Percentiles rank a stretch among this genome's conserved stretches.
phyloP scores from a whole-genome alignment of 441 rosid genomes.

The Erodium texanum region DNA sequence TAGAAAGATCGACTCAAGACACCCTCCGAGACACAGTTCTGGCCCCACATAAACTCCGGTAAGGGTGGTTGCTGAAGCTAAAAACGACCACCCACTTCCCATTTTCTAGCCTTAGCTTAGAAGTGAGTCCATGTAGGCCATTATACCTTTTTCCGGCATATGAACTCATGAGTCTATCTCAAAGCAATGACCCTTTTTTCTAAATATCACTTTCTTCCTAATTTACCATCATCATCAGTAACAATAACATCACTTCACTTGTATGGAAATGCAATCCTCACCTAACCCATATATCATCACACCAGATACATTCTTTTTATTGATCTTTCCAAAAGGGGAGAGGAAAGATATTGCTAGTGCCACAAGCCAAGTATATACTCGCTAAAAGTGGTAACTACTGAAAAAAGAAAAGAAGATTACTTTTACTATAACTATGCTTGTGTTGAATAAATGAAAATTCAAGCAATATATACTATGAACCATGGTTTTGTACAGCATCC shows the following conservation, averaged over 20 bases:
- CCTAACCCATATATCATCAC: not conserved
- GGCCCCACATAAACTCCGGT: not conserved
- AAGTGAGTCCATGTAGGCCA: slow-evolving; percentile 5
- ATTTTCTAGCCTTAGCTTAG: not conserved
- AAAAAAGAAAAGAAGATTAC: not conserved
- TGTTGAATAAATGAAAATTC: not conserved
- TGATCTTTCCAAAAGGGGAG: not conserved
- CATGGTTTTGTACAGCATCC: not conserved
- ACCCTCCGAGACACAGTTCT: no score
- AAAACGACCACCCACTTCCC: no score
- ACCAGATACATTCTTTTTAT: not conserved
- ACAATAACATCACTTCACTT: no score
- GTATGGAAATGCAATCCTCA: not conserved
- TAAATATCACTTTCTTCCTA: not conserved
- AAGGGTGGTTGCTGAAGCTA: not conserved
- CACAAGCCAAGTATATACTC: not conserved
- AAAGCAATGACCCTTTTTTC: not conserved
- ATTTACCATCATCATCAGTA: not conserved
- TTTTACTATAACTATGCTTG: not conserved
- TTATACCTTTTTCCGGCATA: not conserved
- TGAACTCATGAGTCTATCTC: not conserved
- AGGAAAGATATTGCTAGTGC: not conserved
- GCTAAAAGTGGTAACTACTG: not conserved
- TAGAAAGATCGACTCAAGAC: no score
- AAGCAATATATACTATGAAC: not conserved